Conservation (phyloP, 495 filamentous ascomycete species). For the Xylaria scruposa region DNA sequence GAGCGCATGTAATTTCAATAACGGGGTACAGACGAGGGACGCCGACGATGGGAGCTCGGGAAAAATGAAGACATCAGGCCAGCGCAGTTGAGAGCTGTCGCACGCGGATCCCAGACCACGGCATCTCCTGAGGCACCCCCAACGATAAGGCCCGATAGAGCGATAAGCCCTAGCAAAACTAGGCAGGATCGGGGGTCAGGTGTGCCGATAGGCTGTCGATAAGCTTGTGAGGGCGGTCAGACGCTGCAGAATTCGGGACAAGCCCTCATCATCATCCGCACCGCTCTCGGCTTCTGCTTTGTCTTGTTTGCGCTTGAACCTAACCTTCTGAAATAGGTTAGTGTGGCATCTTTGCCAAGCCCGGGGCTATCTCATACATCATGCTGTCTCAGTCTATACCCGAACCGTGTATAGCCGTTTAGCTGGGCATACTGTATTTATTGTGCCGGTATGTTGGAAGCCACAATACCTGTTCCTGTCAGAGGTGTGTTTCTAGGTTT, state of each 20-base stretch:
- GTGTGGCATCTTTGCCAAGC: background rate
- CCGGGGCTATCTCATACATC: background rate
- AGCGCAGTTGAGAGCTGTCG: slow-evolving; percentile 26
- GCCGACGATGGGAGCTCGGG: slow-evolving; percentile 4
- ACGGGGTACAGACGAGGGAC: slow-evolving; percentile 4
- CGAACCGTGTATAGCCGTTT: background rate
- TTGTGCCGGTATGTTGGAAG: background rate
- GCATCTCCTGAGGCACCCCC: slow-evolving; percentile 21
- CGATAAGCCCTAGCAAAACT: background rate
- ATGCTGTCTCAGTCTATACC: background rate
- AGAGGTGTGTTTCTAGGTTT: background rate
- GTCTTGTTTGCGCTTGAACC: no score
- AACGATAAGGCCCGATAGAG: slow-evolving; percentile 24
- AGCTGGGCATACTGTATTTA: no score
- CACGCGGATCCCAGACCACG: slow-evolving; percentile 21
- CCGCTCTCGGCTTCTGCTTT: slow-evolving; percentile 15
- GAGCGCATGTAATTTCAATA: background rate
- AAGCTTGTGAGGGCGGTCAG: slow-evolving; percentile 1
- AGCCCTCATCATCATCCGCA: slow-evolving; percentile 6
- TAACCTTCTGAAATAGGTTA: background rate
- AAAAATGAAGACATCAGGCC: slow-evolving; percentile 24
- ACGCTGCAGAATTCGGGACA: background rate
- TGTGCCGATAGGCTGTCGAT: background rate
- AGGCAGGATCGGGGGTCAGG: background rate
- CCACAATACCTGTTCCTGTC: background rate